These are phyloP conservation scores for Pholiota adiposa DNA, from an alignment of 1,284 basidiomycete genomes.

Conservation along the genomic window DNA sequence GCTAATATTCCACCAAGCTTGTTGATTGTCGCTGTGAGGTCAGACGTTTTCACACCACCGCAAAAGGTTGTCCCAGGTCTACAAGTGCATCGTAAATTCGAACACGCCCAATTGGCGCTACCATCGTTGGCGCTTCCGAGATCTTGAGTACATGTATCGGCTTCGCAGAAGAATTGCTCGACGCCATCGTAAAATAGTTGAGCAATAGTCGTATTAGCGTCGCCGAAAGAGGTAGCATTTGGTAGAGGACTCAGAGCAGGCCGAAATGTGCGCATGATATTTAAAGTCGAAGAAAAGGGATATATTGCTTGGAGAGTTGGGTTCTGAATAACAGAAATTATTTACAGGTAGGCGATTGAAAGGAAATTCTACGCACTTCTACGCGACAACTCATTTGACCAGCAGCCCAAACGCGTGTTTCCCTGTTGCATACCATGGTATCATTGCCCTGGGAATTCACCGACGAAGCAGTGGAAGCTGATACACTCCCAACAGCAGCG, in stretches of 20 bases:
- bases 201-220: slow-evolving; percentile 61
- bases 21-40: slow-evolving; percentile 66
- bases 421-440: slow-evolving; percentile 67
- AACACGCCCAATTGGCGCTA: slow-evolving; percentile 67
- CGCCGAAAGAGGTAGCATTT: slow-evolving; percentile 65
- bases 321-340: slow-evolving; percentile 50
- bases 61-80: slow-evolving; percentile 74
- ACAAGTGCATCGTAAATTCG: slow-evolving; percentile 76
- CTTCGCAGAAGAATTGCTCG: slow-evolving; percentile 84
- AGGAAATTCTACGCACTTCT: slow-evolving; percentile 51
- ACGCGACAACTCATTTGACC: slow-evolving; percentile 79
- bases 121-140: slow-evolving; percentile 37
- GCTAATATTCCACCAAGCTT: slow-evolving; percentile 61
- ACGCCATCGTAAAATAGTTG: slow-evolving; percentile 85
- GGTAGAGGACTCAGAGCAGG: slow-evolving; percentile 68
- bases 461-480: slow-evolving; percentile 31
- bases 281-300: slow-evolving; percentile 69
- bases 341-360: slow-evolving; percentile 1
- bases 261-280: slow-evolving; percentile 77
- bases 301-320: slow-evolving; percentile 79
- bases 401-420: slow-evolving; percentile 64
- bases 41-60: slow-evolving; percentile 49
- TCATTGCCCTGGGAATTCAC: slow-evolving; percentile 45
- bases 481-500: slow-evolving; percentile 41
- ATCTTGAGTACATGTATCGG: slow-evolving; percentile 70